Base-by-base conservation (phyloP, 257 asterid species). In the Solanum piurae region DNA sequence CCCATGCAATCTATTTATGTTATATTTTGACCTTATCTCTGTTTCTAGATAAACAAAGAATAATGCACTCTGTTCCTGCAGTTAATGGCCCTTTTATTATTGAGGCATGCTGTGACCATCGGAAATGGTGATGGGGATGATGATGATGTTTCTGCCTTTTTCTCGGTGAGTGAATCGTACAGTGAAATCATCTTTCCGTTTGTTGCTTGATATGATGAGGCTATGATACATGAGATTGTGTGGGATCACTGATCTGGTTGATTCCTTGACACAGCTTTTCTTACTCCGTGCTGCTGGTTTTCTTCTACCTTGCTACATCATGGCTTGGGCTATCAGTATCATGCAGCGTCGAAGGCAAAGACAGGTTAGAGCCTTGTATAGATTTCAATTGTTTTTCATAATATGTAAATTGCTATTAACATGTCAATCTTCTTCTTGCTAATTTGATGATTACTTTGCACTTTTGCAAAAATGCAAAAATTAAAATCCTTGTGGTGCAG, bases 231-330 rank as follows among this genome's bases (percentile, higher is more conserved):
- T 49, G 18, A 49, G 20, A 49, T 49, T 27, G 12, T 31, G 21
- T 49, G 71, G 44, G 69, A 82, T 82, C 14, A 82, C 71, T 82
- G 68, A 82, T 82, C 31, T 55, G 87, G 25, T 73, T 88, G 58
- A 76, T 69, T 27, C 72, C 72, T 52, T 58, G 86, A 49, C 62
- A 49, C 85, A 92, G 94, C 91, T 92, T 88, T 92, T 92, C 87
- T 76, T 92, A 91, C 94, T 92, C 38, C 92, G 93, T n/a, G 94
- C 89, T 82, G 91, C 90, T 87, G 91, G 92, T 89, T 90, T 92
- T 73, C 92, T 92, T 75, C 92, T 92, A 71, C 94, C 94, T 5
- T 91, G 92, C 89, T 92, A 92, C 83, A 88, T 91, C 74, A 88
- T 92, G 90, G 93, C 93, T 71, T 92, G 93, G 94, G 93, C 91